Base-by-base conservation (phyloP, 192 early-diverging fungal species). In the Umbelopsis ramanniana region DNA sequence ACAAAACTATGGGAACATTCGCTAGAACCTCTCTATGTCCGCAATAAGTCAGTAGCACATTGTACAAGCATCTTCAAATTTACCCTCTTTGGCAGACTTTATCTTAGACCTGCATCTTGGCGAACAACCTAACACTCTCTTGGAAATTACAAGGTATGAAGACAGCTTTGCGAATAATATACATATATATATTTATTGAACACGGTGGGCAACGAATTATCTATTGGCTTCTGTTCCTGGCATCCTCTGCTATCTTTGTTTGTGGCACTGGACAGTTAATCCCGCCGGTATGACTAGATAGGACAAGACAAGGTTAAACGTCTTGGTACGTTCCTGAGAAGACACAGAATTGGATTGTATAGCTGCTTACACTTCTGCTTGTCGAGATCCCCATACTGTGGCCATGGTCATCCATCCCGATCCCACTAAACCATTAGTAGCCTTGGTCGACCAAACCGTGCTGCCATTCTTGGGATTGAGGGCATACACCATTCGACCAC, bases 371-470 rank as follows among this genome's bases (percentile, higher is more conserved):
- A 54, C 26, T 54, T 54, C 60, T 24, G 57, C 48, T 14, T 71
- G 38, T 12, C 74, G 55, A 29, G 74, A 76, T 21, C 57, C 63
- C 69, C 69, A 71, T 0, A 48, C 46, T 17, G 74, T 76, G 0
- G 69, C 74, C 47, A 76, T 37, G 4, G 69, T 66, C 69, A 76
- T 66, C 21, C 43, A 69, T 14, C 46, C 26, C 0, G 21, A 52
- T 26, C 74, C 74, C 4, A 71, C 17, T 23, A 26, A 43, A 5
- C 35, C 46, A 35, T 70, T 52, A 8, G 53, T 63, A 2, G 70
- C 22, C 6, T 53, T 29, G 7, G 45, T 53, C 14, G 4, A 21
- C 69, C 74, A 76, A 48, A 66, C 17, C 5, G 71, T 15, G 2
- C 50, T 35, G 3, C 74, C 74, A 4, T 46, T 35, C 6, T n/a